Evolutionary conservation across 371 early-diverging fungal genomes (phyloP), one percentile per base, ranked within the genome.

Genomic region (Nematocida major): DNA sequence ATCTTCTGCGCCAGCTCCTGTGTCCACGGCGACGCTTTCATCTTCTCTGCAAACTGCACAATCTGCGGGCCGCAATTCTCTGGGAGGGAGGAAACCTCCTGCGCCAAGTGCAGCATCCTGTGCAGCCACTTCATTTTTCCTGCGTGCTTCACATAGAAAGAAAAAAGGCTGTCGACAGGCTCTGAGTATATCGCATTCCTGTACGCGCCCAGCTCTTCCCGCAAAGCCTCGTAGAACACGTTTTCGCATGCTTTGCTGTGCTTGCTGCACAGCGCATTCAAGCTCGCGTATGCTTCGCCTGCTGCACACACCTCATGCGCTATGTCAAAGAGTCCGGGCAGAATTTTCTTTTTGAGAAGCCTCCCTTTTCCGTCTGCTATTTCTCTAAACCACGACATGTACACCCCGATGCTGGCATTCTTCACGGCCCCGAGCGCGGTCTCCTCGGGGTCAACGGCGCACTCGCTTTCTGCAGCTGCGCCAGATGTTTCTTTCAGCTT

Each of bases 351-450:
- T 48, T 36, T 68, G 2, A 68, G 47, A 2, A 7, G 15, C 3
- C 22, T 22, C 2, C 59, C 59, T 22, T 40, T 54, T 40, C 68
- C 68, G 15, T 68, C 68, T 7, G 57, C 36, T 45, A 68, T 54
- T 45, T 68, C 68, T 47, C 54, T 68, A 34, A 68, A 68, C 68
- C 68, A 68, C 3, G 68, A 68, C 34, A 68, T 67, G 22, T 59
- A 68, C 24, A 68, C n/a, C 38, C 68, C 68, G 13, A 59, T 45
- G 34, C 50, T 38, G 15, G 68, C 68, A 59, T 40, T 68, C 36
- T 68, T 68, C 9, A 43, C 59, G 3, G 45, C 57, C 28, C 28
- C 11, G 11, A 43, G n/a, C 3, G 68, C 68, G 9, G 26, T 32
- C 32, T n/a, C 42, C 26, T 68, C 68, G 22, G 68, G 15, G 32